Percentiles rank a stretch among this genome's conserved stretches.
phyloP scores from a whole-genome alignment of 139 green algal species.

The Dunaliella primolecta region DNA sequence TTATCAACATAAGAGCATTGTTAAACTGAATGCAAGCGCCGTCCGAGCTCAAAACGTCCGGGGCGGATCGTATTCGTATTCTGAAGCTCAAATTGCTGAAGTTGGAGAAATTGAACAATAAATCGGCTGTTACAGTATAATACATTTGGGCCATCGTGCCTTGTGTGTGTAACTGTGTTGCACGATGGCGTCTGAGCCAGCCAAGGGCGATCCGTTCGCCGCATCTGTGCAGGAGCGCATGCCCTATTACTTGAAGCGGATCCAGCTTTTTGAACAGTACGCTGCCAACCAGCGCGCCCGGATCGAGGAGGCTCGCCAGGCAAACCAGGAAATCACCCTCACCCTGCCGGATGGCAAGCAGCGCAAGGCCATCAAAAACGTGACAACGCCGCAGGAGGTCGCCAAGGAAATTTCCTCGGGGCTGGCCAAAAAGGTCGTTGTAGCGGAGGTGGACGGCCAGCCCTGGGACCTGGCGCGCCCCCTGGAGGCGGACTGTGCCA shows the following conservation, averaged over 20 bases:
- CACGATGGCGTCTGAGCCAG: too few species aligned
- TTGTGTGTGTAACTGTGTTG: too few species aligned
- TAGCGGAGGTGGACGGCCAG: conserved; percentile 80
- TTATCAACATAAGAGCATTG: too few species aligned
- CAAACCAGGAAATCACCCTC: conserved; percentile 71
- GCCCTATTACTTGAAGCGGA: conserved; percentile 80
- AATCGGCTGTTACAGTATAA: too few species aligned
- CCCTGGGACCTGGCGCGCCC: conserved; percentile 89
- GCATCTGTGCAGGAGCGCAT: conserved; percentile 52
- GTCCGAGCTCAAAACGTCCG: too few species aligned
- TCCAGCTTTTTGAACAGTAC: conserved; percentile 88
- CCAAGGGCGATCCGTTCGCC: conserved; percentile 1
- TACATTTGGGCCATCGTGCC: too few species aligned
- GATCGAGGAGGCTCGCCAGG: conserved; percentile 51
- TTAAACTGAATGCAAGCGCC: too few species aligned
- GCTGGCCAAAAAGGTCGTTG: conserved; percentile 87
- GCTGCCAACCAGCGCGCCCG: conserved; percentile 49
- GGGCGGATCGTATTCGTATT: too few species aligned
- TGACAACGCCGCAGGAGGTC: conserved; percentile 92
- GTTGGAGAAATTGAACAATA: too few species aligned
- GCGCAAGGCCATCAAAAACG: conserved; percentile 67
- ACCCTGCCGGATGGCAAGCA: conserved; percentile 79
- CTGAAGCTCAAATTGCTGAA: too few species aligned
- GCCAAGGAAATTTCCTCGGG: conserved; percentile 80
- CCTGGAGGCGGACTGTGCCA: conserved; percentile 81